Conservation (phyloP, 1,139 yeast species). For the Yamadazyma aaseri region DNA sequence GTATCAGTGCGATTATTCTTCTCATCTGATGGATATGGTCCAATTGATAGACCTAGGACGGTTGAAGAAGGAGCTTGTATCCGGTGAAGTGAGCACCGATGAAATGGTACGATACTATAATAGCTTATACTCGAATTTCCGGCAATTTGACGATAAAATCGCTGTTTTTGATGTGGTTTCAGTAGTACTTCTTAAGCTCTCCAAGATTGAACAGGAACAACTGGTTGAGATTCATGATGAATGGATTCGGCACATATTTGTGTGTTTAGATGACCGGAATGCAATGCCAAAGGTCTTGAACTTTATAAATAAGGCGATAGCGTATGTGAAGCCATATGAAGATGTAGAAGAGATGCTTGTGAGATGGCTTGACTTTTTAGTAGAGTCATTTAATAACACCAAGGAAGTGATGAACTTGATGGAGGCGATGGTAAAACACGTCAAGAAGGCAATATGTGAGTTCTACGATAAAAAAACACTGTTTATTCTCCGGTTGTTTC, state of each 20-base stretch:
- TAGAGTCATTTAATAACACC: conserved; percentile 25
- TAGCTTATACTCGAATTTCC: not conserved
- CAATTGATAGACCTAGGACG: not conserved
- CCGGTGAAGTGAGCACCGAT: not conserved
- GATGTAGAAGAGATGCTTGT: conserved; percentile 5
- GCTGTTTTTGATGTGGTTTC: conserved; percentile 7
- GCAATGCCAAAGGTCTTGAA: not conserved
- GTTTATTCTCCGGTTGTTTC: conserved; percentile 8
- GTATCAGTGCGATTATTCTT: too few species aligned
- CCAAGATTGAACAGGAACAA: not conserved
- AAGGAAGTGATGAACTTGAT: conserved; percentile 9
- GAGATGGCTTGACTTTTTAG: conserved; percentile 42
- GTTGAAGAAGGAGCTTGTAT: not conserved
- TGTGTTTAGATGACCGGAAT: not conserved
- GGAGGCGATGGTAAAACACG: conserved; percentile 9
- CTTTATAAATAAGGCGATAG: conserved; percentile 10
- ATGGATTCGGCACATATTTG: not conserved
- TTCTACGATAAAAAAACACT: not conserved
- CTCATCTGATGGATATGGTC: too few species aligned
- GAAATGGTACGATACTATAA: conserved; percentile 1
- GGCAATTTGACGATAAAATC: not conserved
- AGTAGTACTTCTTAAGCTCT: conserved; percentile 9
- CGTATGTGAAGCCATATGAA: conserved; percentile 17
- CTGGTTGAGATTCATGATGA: not conserved
- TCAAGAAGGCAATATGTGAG: not conserved